Percentiles rank a stretch among this genome's conserved stretches.
Evolutionary conservation across 2,329 filamentous ascomycete species (phyloP).

Genomic region (Calonectria leucothoes): DNA sequence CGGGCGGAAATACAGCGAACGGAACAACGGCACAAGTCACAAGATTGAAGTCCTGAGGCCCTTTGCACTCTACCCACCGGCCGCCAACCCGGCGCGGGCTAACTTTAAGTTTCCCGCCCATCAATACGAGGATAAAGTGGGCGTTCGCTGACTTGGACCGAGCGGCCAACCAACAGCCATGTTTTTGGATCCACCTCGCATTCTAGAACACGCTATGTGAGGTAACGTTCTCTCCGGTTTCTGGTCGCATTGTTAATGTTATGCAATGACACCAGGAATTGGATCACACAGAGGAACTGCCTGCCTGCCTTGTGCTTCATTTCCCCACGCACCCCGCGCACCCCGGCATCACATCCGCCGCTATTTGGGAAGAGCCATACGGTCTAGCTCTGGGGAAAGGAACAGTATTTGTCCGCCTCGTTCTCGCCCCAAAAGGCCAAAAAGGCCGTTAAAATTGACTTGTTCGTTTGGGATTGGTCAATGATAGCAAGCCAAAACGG

Average conservation of each 20-base stretch:
- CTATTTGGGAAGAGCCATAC: background rate
- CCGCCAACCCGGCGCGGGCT: background rate
- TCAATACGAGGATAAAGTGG: background rate
- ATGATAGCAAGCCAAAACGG: background rate
- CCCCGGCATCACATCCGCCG: background rate
- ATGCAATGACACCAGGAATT: background rate
- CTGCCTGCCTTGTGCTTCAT: background rate
- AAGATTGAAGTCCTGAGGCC: background rate
- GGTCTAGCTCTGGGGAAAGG: background rate
- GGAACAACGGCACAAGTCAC: background rate
- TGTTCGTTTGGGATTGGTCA: background rate
- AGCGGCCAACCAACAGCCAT: background rate
- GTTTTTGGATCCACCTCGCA: background rate
- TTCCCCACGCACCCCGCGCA: background rate
- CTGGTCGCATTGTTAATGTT: constrained; percentile 1
- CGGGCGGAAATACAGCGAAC: background rate
- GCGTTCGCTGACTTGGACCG: background rate
- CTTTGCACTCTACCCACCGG: background rate
- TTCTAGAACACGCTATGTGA: background rate
- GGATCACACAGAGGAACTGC: background rate
- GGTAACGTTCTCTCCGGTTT: background rate
- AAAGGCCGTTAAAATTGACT: background rate
- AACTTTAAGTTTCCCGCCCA: background rate
- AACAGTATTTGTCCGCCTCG: background rate
- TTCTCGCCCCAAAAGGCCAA: no score